These are phyloP conservation scores for Avena eriantha DNA, from an alignment of 176 grass and related monocot genomes.

Conservation along the genomic window DNA sequence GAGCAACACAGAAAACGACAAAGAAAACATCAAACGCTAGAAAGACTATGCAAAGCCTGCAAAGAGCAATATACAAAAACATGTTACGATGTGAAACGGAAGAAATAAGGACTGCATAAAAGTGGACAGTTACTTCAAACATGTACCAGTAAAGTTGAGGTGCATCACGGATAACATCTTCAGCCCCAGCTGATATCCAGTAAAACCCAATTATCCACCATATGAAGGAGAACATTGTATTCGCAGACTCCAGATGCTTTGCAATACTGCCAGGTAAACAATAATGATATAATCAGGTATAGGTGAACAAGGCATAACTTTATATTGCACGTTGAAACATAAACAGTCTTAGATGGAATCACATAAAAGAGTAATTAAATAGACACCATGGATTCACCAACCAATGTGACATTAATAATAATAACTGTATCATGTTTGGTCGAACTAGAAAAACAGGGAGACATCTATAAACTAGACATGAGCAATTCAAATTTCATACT, in stretches of 20 bases:
- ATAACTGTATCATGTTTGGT: neutral
- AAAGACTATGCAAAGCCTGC: slow-evolving; percentile 92
- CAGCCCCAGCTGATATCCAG: slow-evolving; percentile 79
- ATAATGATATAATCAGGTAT: slow-evolving; percentile 35
- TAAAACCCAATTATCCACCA: slow-evolving; percentile 98
- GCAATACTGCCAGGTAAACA: slow-evolving; percentile 55
- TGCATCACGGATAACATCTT: slow-evolving; percentile 69
- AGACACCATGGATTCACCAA: neutral
- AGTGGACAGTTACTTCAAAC: slow-evolving; percentile 1
- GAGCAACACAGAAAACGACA: slow-evolving; percentile 86
- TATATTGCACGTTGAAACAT: neutral
- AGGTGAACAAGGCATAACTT: neutral
- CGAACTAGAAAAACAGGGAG: neutral
- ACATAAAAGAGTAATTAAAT: neutral
- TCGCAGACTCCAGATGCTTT: slow-evolving; percentile 81
- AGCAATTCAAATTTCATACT: neutral
- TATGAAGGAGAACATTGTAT: slow-evolving; percentile 91
- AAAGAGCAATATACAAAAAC: slow-evolving; percentile 33
- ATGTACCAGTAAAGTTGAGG: slow-evolving; percentile 82
- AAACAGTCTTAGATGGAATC: neutral
- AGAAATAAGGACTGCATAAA: slow-evolving; percentile 16
- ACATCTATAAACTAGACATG: neutral
- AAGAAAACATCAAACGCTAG: slow-evolving; percentile 95
- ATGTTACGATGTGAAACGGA: slow-evolving; percentile 21
- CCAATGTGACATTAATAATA: neutral